phyloP scores from a whole-genome alignment of 495 filamentous ascomycete species.

The Podospora didyma region DNA sequence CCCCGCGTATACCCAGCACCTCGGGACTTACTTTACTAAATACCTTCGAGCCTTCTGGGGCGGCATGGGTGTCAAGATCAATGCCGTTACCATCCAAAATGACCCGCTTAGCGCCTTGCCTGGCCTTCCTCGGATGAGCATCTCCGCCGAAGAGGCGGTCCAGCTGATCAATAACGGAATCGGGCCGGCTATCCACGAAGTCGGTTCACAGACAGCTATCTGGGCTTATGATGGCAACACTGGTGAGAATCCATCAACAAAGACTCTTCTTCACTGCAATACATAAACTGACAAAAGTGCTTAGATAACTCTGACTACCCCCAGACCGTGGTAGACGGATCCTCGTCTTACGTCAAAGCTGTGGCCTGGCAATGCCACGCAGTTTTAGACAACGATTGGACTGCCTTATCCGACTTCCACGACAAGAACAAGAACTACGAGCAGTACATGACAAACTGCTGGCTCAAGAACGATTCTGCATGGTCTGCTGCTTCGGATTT shows the following conservation, averaged over 20 bases:
- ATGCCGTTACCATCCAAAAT: slow-evolving; percentile 56
- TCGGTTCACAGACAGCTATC: slow-evolving; percentile 39
- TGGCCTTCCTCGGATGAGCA: slow-evolving; percentile 53
- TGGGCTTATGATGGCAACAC: slow-evolving; percentile 60
- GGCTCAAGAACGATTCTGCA: slow-evolving; percentile 38
- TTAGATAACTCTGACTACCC: slow-evolving; percentile 40
- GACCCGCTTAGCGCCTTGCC: slow-evolving; percentile 53
- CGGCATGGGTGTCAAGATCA: slow-evolving; percentile 38
- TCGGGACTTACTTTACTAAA: slow-evolving; percentile 53
- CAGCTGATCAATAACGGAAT: slow-evolving; percentile 46
- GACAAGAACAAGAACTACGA: slow-evolving; percentile 37
- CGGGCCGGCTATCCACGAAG: slow-evolving; percentile 42
- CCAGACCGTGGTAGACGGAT: slow-evolving; percentile 42
- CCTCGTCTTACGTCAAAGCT: slow-evolving; percentile 39
- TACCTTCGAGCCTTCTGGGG: slow-evolving; percentile 49
- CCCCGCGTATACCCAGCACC: slow-evolving; percentile 41
- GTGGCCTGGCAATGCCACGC: slow-evolving; percentile 59
- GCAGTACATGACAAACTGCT: slow-evolving; percentile 61
- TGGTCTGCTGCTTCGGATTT: slow-evolving; percentile 52
- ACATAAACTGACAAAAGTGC: slow-evolving; percentile 7
- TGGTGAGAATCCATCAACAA: slow-evolving; percentile 21
- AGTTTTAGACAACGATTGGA: slow-evolving; percentile 37
- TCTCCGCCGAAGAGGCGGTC: slow-evolving; percentile 45
- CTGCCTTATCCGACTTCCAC: slow-evolving; percentile 46
- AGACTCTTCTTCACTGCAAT: neutral